Percentiles rank a stretch among this genome's conserved stretches.
phyloP scores from a whole-genome alignment of 2,329 filamentous ascomycete genomes.

The Colletotrichum orbiculare region DNA sequence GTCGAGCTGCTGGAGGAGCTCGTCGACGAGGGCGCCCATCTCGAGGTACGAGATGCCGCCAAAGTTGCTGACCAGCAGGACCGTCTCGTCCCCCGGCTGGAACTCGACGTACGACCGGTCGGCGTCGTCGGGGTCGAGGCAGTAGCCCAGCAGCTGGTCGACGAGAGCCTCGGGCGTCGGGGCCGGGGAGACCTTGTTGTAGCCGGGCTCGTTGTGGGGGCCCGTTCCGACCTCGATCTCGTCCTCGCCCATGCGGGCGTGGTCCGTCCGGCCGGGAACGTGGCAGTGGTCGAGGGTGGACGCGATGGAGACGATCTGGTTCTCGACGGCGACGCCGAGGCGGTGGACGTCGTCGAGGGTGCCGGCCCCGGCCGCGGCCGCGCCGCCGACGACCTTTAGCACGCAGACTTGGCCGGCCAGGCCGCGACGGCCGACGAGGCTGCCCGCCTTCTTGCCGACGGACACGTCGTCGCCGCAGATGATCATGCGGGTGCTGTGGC shows the following conservation, averaged over 20 bases:
- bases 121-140: conserved; percentile 66
- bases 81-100: conserved; percentile 57
- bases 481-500: conserved; percentile 66
- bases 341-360: conserved; percentile 62
- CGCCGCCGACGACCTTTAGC: conserved; percentile 67
- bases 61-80: conserved; percentile 69
- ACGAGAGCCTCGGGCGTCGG: conserved; percentile 62
- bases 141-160: conserved; percentile 68
- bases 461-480: conserved; percentile 75
- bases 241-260: conserved; percentile 58
- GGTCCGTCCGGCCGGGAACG: conserved; percentile 63
- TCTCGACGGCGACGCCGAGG: conserved; percentile 60
- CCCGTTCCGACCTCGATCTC: conserved; percentile 74
- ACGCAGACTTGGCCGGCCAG: conserved; percentile 71
- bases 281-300: conserved; percentile 71
- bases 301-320: conserved; percentile 66
- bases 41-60: conserved; percentile 69
- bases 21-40: conserved; percentile 64
- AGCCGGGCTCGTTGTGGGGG: conserved; percentile 74
- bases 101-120: conserved; percentile 63
- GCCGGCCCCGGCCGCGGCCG: conserved; percentile 59
- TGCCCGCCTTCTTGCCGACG: conserved; percentile 64
- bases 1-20: conserved; percentile 62
- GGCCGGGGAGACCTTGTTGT: conserved; percentile 64
- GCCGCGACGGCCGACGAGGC: conserved; percentile 70